These are phyloP conservation scores for Lumnitzera littorea DNA, from an alignment of 345 rosid genomes.

Conservation along the genomic window DNA sequence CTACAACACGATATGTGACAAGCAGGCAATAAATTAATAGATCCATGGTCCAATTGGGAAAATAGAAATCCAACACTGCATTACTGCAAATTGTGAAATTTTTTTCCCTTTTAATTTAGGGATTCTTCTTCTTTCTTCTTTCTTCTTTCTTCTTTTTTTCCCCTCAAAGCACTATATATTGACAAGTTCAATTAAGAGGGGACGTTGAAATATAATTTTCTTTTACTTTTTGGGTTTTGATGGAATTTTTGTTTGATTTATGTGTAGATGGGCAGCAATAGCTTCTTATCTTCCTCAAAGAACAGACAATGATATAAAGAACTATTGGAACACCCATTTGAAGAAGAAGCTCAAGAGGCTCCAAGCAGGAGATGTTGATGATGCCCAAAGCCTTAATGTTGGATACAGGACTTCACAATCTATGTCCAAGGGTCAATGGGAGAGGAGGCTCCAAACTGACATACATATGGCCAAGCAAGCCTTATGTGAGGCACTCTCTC, in stretches of 20 bases:
- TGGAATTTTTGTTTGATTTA: not conserved
- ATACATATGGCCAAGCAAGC: constrained; percentile 82
- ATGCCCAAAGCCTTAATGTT: constrained; percentile 6
- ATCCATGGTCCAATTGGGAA: no score
- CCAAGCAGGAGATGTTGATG: constrained; percentile 32
- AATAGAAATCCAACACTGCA: no score
- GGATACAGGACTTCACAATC: constrained; percentile 30
- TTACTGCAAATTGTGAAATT: no score
- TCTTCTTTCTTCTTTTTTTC: no score
- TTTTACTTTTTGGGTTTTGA: not conserved
- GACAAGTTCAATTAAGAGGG: no score
- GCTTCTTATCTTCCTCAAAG: constrained; percentile 97
- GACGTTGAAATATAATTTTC: no score
- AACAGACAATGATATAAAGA: constrained; percentile 91
- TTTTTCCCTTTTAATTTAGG: no score
- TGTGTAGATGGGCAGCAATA: constrained; percentile 94
- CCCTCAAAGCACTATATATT: no score
- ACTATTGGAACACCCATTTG: constrained; percentile 89
- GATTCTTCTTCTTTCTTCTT: no score
- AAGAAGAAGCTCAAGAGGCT: constrained; percentile 71
- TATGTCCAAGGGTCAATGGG: constrained; percentile 76
- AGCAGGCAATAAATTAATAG: no score
- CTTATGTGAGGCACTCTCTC: constrained; percentile 68
- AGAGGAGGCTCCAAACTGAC: constrained; percentile 81
- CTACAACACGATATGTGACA: no score